These are phyloP conservation scores for Trypanosoma congolense DNA, from an alignment of 208 protist genomes.

Conservation along the genomic window DNA sequence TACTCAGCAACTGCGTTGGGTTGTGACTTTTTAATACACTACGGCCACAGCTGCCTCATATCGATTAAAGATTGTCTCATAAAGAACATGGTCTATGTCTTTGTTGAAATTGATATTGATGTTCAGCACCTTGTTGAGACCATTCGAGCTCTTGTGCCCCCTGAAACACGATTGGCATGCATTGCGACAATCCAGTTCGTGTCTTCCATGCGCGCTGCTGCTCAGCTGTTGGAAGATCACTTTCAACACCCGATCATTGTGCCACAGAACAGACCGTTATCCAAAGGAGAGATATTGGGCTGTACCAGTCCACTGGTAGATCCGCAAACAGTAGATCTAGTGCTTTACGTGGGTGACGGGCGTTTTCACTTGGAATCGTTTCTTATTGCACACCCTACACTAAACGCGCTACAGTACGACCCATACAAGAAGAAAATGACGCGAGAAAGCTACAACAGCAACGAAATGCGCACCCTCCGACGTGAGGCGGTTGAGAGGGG, in stretches of 20 bases:
- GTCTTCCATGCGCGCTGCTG: constrained; percentile 88
- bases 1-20: constrained; percentile 93
- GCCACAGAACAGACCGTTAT: constrained; percentile 95
- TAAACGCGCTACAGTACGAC: constrained; percentile 93
- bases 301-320: constrained; percentile 96
- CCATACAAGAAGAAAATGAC: constrained; percentile 95
- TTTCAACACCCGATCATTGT: constrained; percentile 84
- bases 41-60: constrained; percentile 97
- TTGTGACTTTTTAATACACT: constrained; percentile 98
- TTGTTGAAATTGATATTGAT: constrained; percentile 99
- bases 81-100: constrained; percentile 98
- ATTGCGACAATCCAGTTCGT: constrained; percentile 98
- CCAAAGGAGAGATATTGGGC: constrained; percentile 96
- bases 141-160: constrained; percentile 85
- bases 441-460: constrained; percentile 91
- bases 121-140: constrained; percentile 95
- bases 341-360: constrained; percentile 97
- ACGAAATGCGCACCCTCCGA: constrained; percentile 89
- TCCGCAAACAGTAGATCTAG: constrained; percentile 46
- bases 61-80: constrained; percentile 88
- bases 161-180: constrained; percentile 75
- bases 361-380: constrained; percentile 98
- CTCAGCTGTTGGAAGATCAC: constrained; percentile 69
- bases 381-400: constrained; percentile 95
- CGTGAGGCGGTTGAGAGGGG: constrained; percentile 74